A percentile compares a stretch with the other conserved stretches of the same genome.
Conservation (phyloP, 768 basidiomycete species). For the Epithele typhae region DNA sequence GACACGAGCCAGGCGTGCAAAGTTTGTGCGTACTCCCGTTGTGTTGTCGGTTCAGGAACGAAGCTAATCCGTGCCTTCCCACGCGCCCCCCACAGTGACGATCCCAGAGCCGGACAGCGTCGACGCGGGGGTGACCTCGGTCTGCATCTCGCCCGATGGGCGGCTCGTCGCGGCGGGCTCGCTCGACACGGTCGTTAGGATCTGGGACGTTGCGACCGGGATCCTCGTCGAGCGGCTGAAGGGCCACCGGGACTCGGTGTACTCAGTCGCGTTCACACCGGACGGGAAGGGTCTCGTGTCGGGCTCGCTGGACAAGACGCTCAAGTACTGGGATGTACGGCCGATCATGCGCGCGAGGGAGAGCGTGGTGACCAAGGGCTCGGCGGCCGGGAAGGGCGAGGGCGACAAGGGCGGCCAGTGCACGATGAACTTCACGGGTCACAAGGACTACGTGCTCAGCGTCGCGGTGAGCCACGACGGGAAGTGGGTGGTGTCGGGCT, state of each 20-base stretch:
- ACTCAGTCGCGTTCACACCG: conserved; percentile 82
- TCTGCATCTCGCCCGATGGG: conserved; percentile 57
- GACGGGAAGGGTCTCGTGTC: conserved; percentile 87
- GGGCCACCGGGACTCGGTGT: conserved; percentile 61
- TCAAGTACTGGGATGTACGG: conserved; percentile 58
- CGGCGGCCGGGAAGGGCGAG: conserved; percentile 18
- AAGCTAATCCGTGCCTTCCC: background rate
- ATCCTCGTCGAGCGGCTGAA: conserved; percentile 51
- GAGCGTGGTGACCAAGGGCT: conserved; percentile 18
- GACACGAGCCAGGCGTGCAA: conserved; percentile 30
- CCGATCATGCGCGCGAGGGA: conserved; percentile 33
- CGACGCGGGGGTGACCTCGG: conserved; percentile 60
- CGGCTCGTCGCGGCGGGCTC: conserved; percentile 55
- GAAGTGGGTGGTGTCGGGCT: conserved; percentile 92
- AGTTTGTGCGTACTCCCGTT: conserved; percentile 21
- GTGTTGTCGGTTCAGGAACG: background rate
- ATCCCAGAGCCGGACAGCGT: conserved; percentile 45
- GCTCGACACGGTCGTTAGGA: conserved; percentile 60
- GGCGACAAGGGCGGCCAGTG: conserved; percentile 51
- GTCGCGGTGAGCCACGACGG: conserved; percentile 88
- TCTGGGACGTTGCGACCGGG: conserved; percentile 66
- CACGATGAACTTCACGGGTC: conserved; percentile 84
- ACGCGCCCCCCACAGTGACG: conserved; percentile 28
- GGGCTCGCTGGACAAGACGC: conserved; percentile 70
- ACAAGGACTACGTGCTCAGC: conserved; percentile 80